Conservation (phyloP, 2,329 filamentous ascomycete species). For the Pyricularia pennisetigena region DNA sequence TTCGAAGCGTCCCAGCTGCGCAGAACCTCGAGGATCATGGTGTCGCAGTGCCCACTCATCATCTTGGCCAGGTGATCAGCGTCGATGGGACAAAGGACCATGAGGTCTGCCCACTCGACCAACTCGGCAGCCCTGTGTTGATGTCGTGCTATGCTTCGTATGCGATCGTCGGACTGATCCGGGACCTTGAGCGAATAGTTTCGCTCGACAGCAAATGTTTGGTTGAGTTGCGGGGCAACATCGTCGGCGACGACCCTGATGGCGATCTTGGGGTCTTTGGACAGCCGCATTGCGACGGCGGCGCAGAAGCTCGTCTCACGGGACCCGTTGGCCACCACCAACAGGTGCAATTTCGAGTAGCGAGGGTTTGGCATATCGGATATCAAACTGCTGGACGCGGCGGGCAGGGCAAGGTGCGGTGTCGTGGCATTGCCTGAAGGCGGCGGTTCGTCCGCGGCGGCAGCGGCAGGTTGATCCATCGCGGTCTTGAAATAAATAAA, state of each 20-base stretch:
- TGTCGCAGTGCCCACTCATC: constrained; percentile 76
- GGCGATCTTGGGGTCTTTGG: constrained; percentile 53
- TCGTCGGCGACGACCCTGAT: constrained; percentile 56
- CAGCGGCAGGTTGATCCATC: background rate
- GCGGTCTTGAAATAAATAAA: background rate
- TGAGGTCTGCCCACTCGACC: constrained; percentile 78
- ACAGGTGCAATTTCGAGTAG: constrained; percentile 41
- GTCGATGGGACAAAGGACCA: constrained; percentile 77
- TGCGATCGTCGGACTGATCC: background rate
- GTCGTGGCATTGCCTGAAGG: constrained; percentile 5
- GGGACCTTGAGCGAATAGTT: constrained; percentile 32
- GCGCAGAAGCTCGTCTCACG: constrained; percentile 57
- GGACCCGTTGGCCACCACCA: constrained; percentile 56
- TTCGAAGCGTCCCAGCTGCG: constrained; percentile 83
- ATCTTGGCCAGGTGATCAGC: constrained; percentile 80
- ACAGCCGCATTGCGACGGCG: constrained; percentile 55
- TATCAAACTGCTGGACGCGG: constrained; percentile 10
- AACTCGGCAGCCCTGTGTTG: constrained; percentile 44
- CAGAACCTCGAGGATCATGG: constrained; percentile 68
- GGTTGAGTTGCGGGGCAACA: constrained; percentile 50
- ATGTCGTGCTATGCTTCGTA: background rate
- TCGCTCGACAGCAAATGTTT: constrained; percentile 51
- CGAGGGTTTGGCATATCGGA: constrained; percentile 13
- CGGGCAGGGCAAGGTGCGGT: constrained; percentile 11
- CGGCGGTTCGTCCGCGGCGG: constrained; percentile 11